Percentiles rank a stretch among this genome's conserved stretches.
phyloP scores from a whole-genome alignment of 352 stramenopile species.

The Pythium brachiatum region DNA sequence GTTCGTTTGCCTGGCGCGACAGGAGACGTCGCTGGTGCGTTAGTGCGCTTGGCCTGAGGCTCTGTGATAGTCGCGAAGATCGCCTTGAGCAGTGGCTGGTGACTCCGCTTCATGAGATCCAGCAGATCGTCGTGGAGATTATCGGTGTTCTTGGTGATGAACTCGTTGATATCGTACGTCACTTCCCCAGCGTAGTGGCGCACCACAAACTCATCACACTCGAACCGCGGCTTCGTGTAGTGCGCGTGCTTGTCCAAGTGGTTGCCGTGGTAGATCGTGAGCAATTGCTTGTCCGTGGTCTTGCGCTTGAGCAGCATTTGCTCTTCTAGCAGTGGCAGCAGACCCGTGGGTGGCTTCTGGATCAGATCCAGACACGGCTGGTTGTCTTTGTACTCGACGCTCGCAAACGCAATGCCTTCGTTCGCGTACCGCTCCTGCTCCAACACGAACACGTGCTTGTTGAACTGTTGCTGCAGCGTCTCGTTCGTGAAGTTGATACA shows the following conservation, averaged over 20 bases:
- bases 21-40: not conserved
- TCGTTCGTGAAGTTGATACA: conserved; percentile 93
- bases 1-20: conserved; percentile 14
- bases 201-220: conserved; percentile 85
- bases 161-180: conserved; percentile 78
- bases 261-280: conserved; percentile 78
- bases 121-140: conserved; percentile 87
- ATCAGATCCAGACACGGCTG: conserved; percentile 77
- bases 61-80: conserved; percentile 41
- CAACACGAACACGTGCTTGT: conserved; percentile 84
- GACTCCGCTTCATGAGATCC: conserved; percentile 66
- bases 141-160: conserved; percentile 88
- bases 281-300: conserved; percentile 78
- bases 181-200: conserved; percentile 84
- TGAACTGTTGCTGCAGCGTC: conserved; percentile 89
- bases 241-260: conserved; percentile 70
- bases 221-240: conserved; percentile 75
- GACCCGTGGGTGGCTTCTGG: conserved; percentile 70
- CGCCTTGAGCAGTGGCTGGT: conserved; percentile 57
- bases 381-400: conserved; percentile 85
- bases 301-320: conserved; percentile 87
- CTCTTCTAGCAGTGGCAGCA: conserved; percentile 85
- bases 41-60: conserved; percentile 15
- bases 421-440: conserved; percentile 78
- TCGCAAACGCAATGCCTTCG: conserved; percentile 73